Evolutionary conservation across 805 yeast genomes (phyloP).

Genomic region (Kodamaea jinghongensis): DNA sequence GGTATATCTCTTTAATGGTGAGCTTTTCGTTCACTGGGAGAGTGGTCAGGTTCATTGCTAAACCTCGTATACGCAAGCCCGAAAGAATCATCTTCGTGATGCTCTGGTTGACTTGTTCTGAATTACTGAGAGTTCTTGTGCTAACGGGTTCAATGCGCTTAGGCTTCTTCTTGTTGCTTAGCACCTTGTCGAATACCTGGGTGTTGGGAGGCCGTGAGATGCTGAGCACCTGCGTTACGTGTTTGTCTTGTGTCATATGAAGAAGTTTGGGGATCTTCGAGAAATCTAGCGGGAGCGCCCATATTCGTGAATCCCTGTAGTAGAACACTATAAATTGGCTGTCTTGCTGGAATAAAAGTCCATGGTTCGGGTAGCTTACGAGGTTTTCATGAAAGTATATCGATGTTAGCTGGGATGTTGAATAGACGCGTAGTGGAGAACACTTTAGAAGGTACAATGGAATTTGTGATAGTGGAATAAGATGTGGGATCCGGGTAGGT

Average conservation of each 20-base stretch:
- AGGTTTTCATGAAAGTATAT: constrained; percentile 21
- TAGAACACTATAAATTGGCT: constrained; percentile 24
- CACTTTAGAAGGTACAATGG: constrained; percentile 25
- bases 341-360: constrained; percentile 17
- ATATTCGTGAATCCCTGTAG: constrained; percentile 11
- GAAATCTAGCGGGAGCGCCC: constrained; percentile 1
- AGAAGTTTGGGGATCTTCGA: neutral
- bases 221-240: constrained; percentile 2
- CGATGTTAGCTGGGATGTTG: constrained; percentile 16
- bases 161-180: constrained; percentile 22
- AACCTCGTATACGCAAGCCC: constrained; percentile 42
- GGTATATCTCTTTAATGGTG: constrained; percentile 39
- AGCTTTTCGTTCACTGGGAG: constrained; percentile 24
- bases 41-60: constrained; percentile 21
- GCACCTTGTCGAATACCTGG: constrained; percentile 35
- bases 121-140: constrained; percentile 13
- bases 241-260: neutral
- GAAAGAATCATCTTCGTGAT: constrained; percentile 36
- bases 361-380: constrained; percentile 12
- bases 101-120: constrained; percentile 33
- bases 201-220: constrained; percentile 8
- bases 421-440: constrained; percentile 21
- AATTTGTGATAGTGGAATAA: constrained; percentile 14
- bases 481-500: neutral
- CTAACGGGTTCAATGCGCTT: constrained; percentile 12